Evolutionary conservation across 1,284 basidiomycete genomes (phyloP).

Genomic region (Cutaneotrichosporon arboriforme): DNA sequence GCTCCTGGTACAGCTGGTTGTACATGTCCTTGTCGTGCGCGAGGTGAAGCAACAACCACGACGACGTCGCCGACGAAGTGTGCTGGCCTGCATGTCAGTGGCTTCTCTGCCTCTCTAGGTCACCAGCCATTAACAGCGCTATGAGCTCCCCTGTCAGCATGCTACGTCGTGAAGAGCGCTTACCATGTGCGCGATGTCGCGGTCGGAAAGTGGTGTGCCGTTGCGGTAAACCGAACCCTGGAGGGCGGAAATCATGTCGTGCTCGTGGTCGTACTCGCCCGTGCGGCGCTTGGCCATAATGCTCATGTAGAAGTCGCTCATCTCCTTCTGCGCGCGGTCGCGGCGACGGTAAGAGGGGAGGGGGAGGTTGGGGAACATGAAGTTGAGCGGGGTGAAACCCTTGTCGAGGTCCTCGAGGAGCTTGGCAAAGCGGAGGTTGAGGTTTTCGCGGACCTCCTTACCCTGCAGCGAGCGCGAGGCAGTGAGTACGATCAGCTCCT

Average conservation of each 20-base stretch:
- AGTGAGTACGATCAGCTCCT: constrained; percentile 94
- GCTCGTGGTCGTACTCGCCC: constrained; percentile 55
- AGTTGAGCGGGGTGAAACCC: constrained; percentile 86
- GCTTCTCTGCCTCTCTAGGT: no score
- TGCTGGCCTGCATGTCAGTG: constrained; percentile 99
- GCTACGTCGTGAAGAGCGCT: neutral
- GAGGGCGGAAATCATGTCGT: constrained; percentile 90
- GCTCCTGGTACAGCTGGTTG: constrained; percentile 82
- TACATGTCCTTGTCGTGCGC: constrained; percentile 72
- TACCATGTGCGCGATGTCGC: constrained; percentile 66
- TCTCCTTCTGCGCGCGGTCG: constrained; percentile 84
- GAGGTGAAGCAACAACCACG: constrained; percentile 88
- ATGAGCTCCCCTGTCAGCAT: constrained; percentile 66
- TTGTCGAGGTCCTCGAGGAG: constrained; percentile 88
- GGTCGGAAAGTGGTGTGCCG: constrained; percentile 71
- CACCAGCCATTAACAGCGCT: constrained; percentile 60
- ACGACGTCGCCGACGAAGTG: constrained; percentile 84
- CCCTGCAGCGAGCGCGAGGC: constrained; percentile 91
- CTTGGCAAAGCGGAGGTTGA: constrained; percentile 81
- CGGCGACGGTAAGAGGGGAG: constrained; percentile 80
- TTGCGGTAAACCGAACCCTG: constrained; percentile 80
- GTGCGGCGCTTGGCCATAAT: constrained; percentile 73
- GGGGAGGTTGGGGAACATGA: constrained; percentile 90
- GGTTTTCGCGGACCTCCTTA: constrained; percentile 69
- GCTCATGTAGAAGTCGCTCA: constrained; percentile 87